Evolutionary conservation across 345 rosid species (phyloP), one percentile per base, ranked within the genome.

Genomic region (Eutrema heterophyllum): DNA sequence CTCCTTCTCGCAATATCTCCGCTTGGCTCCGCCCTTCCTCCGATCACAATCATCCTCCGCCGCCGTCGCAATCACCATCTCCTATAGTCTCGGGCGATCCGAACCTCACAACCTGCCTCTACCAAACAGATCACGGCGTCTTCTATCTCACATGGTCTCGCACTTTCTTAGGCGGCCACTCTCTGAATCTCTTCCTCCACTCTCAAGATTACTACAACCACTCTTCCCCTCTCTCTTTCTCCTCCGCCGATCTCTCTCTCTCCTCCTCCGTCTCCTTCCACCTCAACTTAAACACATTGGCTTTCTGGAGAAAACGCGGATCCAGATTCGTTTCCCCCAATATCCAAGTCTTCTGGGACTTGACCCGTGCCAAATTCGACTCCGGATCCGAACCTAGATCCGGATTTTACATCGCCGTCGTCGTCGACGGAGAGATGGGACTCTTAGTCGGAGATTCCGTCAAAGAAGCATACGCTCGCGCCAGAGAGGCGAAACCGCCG

Each of bases 131-230:
- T 40, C 85, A 87, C 12, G 99, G 99, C 7, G 74, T 88, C 4
- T 95, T 92, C 72, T 87, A 93, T 48, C 84, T 95, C 9, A 90
- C 98, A 15, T 95, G 98, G 99, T 88, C 97, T 8, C 70, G 86
- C 2, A 79, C 82, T 57, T 83, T 89, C 75, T 70, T 90, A 53
- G 97, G 99, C 30, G 96, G 99, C 66, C 96, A 88, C 79, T 88
- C 94, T n/a, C 81, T 92, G 61, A 78, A 84, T 70, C 94, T 92
- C 79, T 74, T 83, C 54, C 96, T 87, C 82, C 89, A 84, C 79
- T 87, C 91, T 16, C 64, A 65, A 9, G 86, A 85, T 52, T 32
- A 30, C 82, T 78, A 78, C 54, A 73, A 61, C 52, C 35, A 73
- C 77, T 67, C 72, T 24, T 33, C 74, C 5, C 81, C 79, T 69